Conservation (phyloP, 768 basidiomycete species). For the Boletus edulis region DNA sequence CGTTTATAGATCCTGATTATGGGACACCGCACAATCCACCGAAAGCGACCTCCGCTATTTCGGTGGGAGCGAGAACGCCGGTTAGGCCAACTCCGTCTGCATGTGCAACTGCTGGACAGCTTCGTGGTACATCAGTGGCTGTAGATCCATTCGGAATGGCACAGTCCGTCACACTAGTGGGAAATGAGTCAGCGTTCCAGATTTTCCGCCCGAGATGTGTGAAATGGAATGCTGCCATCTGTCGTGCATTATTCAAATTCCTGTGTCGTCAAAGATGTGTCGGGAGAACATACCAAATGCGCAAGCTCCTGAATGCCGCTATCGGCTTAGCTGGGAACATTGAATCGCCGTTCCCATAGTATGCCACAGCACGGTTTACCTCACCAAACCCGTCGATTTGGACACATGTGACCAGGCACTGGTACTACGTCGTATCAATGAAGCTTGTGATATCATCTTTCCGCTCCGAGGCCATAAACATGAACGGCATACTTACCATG, state of each 20-base stretch:
- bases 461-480: background rate
- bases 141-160: background rate
- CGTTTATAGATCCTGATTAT: slow-evolving; percentile 16
- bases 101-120: slow-evolving; percentile 3
- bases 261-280: background rate
- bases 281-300: background rate
- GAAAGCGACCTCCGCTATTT: background rate
- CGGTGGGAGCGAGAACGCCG: background rate
- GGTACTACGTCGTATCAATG: background rate
- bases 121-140: slow-evolving; percentile 4
- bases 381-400: background rate
- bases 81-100: background rate
- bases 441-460: background rate
- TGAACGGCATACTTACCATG: background rate
- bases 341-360: background rate
- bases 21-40: background rate
- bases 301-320: background rate
- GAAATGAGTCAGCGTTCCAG: background rate
- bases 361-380: background rate
- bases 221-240: background rate
- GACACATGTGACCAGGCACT: too few relatives aligned
- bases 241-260: background rate
- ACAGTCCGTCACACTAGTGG: background rate
- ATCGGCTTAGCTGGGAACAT: background rate
- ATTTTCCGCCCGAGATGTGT: background rate